Conservation (phyloP, 768 basidiomycete species). For the Termitomyces eurrhizus region DNA sequence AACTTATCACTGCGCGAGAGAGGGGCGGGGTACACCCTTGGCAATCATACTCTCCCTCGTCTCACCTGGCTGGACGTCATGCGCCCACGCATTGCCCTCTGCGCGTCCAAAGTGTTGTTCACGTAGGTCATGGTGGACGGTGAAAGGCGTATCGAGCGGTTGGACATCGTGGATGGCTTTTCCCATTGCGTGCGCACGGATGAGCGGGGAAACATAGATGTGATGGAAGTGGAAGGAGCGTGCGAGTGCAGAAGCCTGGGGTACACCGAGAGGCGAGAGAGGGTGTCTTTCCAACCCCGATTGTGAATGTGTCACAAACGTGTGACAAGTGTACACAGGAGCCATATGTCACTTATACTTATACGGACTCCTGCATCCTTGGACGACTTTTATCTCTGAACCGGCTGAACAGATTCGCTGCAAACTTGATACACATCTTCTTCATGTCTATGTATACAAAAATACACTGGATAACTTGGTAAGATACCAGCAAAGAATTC, state of each 20-base stretch:
- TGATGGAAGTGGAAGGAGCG: constrained; percentile 48
- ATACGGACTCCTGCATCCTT: too few relatives aligned
- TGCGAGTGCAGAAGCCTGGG: constrained; percentile 66
- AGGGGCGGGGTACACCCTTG: constrained; percentile 51
- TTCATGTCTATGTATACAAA: too few relatives aligned
- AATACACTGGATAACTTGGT: too few relatives aligned
- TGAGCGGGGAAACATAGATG: constrained; percentile 66
- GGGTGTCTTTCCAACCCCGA: constrained; percentile 69
- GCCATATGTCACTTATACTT: too few relatives aligned
- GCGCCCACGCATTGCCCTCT: constrained; percentile 57
- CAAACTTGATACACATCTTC: too few relatives aligned
- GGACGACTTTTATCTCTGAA: too few relatives aligned
- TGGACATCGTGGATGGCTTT: constrained; percentile 50
- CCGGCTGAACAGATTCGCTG: too few relatives aligned
- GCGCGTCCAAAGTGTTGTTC: constrained; percentile 73
- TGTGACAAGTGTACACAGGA: too few relatives aligned
- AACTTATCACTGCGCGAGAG: constrained; percentile 47
- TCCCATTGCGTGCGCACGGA: constrained; percentile 62
- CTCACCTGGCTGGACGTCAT: constrained; percentile 23
- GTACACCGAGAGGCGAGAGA: constrained; percentile 57
- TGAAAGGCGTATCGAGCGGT: constrained; percentile 51
- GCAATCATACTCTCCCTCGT: constrained; percentile 43
- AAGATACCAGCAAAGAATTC: too few relatives aligned
- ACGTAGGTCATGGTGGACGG: constrained; percentile 48
- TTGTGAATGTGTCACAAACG: too few relatives aligned